phyloP scores from a whole-genome alignment of 371 early-diverging fungal species.

The Antonospora locustae region DNA sequence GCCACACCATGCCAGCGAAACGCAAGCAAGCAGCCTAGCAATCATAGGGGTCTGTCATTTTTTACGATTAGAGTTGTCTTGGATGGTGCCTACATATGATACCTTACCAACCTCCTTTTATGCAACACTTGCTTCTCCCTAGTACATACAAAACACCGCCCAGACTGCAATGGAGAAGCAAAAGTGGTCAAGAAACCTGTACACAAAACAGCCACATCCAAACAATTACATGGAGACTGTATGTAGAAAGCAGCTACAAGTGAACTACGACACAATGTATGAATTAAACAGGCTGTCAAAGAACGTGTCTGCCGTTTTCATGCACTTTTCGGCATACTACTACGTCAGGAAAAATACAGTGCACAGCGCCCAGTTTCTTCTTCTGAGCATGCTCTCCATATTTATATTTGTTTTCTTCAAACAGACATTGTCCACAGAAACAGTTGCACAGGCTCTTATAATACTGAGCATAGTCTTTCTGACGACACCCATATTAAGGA shows the following conservation, averaged over 20 bases:
- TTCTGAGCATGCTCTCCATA: constrained; percentile 1
- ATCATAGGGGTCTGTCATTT: no score
- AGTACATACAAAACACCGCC: no score
- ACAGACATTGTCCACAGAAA: not conserved
- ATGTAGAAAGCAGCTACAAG: no score
- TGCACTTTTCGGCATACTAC: constrained; percentile 8
- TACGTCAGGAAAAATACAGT: constrained; percentile 5
- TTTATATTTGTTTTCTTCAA: constrained; percentile 1
- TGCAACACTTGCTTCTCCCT: no score
- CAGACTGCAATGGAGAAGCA: no score
- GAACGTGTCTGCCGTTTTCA: constrained; percentile 8
- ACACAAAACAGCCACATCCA: no score
- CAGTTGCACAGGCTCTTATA: constrained; percentile 9
- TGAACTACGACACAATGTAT: no score
- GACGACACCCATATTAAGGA: constrained; percentile 25
- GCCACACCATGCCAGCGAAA: constrained; percentile 8
- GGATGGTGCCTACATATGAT: no score
- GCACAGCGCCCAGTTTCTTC: constrained; percentile 1
- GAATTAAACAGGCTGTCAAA: constrained; percentile 8
- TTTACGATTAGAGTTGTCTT: no score
- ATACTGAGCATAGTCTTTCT: constrained; percentile 15
- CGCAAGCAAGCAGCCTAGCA: constrained; percentile 11
- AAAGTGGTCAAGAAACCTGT: no score
- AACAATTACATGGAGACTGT: no score
- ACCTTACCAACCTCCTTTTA: no score